These are phyloP conservation scores for Aspergillus sp. DNA, from an alignment of 2,329 filamentous ascomycete species.

Conservation along the genomic window DNA sequence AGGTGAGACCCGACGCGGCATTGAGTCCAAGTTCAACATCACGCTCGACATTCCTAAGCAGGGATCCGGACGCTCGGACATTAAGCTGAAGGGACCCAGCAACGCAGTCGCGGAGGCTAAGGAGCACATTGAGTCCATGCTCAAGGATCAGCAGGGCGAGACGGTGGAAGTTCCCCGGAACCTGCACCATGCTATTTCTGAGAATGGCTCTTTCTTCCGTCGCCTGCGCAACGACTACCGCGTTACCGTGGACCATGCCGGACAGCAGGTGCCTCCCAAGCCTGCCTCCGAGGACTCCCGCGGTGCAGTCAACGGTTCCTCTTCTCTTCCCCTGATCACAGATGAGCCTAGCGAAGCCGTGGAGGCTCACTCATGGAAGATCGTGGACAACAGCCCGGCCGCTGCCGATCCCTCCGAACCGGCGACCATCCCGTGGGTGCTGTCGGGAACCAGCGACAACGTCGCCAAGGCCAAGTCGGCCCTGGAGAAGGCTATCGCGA, in stretches of 20 bases:
- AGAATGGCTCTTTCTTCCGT: slow-evolving; percentile 93
- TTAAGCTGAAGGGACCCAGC: slow-evolving; percentile 81
- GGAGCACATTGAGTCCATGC: slow-evolving; percentile 72
- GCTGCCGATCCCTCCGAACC: slow-evolving; percentile 33
- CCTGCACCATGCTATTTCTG: slow-evolving; percentile 76
- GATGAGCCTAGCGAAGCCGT: slow-evolving; percentile 70
- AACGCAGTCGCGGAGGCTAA: slow-evolving; percentile 82
- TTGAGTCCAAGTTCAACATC: slow-evolving; percentile 85
- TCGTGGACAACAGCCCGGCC: slow-evolving; percentile 58
- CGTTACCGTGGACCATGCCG: slow-evolving; percentile 88
- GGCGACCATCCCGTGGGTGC: slow-evolving; percentile 73
- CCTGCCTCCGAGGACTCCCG: slow-evolving; percentile 54
- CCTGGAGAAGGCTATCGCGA: slow-evolving; percentile 70
- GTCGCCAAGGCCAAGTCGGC: slow-evolving; percentile 77
- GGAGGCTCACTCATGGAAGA: slow-evolving; percentile 78
- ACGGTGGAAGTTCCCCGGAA: slow-evolving; percentile 80
- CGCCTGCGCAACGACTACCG: slow-evolving; percentile 81
- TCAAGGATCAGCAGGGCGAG: slow-evolving; percentile 86
- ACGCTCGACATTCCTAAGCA: slow-evolving; percentile 89
- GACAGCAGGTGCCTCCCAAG: slow-evolving; percentile 73
- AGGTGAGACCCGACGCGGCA: slow-evolving; percentile 78
- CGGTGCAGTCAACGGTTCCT: slow-evolving; percentile 59
- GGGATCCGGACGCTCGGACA: slow-evolving; percentile 76
- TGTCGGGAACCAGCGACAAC: slow-evolving; percentile 75
- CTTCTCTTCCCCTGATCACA: slow-evolving; percentile 82